Percentiles rank a stretch among this genome's conserved stretches.
phyloP scores from a whole-genome alignment of 768 basidiomycete genomes.

The Tremella fuciformis region DNA sequence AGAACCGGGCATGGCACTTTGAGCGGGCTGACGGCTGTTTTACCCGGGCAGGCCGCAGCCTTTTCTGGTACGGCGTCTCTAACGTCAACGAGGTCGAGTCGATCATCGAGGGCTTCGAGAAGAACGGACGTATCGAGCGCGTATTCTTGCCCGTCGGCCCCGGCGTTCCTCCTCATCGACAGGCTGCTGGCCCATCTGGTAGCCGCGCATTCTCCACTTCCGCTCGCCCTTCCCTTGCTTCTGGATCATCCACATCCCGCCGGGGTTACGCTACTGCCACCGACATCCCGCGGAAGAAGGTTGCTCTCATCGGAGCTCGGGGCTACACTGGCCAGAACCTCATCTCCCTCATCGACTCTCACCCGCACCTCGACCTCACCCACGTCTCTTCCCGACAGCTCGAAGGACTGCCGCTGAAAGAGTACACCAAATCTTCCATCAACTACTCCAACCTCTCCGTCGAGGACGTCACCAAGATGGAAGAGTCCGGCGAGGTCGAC shows the following conservation, averaged over 20 bases:
- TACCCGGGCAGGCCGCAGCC: constrained; percentile 83
- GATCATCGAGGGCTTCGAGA: constrained; percentile 63
- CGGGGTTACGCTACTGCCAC: constrained; percentile 67
- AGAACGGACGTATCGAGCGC: constrained; percentile 76
- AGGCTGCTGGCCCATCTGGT: constrained; percentile 60
- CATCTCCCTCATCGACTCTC: constrained; percentile 76
- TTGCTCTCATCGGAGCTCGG: constrained; percentile 93
- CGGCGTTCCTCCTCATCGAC: constrained; percentile 45
- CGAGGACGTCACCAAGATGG: constrained; percentile 80
- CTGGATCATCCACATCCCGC: constrained; percentile 53
- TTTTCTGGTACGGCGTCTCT: constrained; percentile 97
- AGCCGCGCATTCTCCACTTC: constrained; percentile 52
- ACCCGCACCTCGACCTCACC: constrained; percentile 83
- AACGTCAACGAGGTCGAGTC: constrained; percentile 88
- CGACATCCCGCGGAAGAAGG: constrained; percentile 71
- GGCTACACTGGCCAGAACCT: constrained; percentile 94
- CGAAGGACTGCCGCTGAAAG: constrained; percentile 71
- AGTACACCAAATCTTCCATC: constrained; percentile 72
- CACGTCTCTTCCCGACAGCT: constrained; percentile 96
- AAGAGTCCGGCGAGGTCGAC: constrained; percentile 83
- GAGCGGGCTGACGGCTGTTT: constrained; percentile 97
- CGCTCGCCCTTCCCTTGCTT: constrained; percentile 40
- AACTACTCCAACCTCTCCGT: constrained; percentile 76
- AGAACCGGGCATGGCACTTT: constrained; percentile 97
- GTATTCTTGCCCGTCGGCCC: constrained; percentile 77